Conservation (phyloP, 106 monocot species). For the Dendrobium catenatum region DNA sequence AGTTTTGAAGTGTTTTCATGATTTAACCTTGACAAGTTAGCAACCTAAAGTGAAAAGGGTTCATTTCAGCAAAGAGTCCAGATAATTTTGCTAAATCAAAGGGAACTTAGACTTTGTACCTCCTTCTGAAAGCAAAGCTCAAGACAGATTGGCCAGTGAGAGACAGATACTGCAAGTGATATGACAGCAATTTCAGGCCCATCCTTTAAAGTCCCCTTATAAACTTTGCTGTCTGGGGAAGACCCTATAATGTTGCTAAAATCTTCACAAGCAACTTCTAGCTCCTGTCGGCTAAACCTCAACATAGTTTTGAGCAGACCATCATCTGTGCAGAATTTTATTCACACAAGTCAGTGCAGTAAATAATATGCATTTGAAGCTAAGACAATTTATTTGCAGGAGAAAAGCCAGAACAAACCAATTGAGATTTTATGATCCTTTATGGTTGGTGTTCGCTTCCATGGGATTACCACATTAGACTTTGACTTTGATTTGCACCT, state of each 20-base stretch:
- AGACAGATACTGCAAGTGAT: conserved; percentile 50
- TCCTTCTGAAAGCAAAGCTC: conserved; percentile 77
- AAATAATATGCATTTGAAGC: not conserved
- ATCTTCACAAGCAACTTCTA: conserved; percentile 92
- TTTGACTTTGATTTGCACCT: conserved; percentile 29
- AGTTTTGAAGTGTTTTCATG: conserved; percentile 76
- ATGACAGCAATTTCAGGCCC: conserved; percentile 89
- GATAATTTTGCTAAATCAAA: not conserved
- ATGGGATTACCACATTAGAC: conserved; percentile 22
- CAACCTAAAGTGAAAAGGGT: conserved; percentile 42
- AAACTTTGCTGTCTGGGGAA: conserved; percentile 59
- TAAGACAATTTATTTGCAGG: not conserved
- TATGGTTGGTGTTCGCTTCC: conserved; percentile 35
- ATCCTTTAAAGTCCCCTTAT: conserved; percentile 80
- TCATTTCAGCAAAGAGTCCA: not conserved
- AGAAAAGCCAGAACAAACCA: conserved; percentile 34
- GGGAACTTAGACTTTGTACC: conserved; percentile 25
- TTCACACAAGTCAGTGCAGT: not conserved
- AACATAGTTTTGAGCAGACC: conserved; percentile 52
- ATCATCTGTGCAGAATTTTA: conserved; percentile 34
- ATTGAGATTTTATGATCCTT: conserved; percentile 31
- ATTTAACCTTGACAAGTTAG: conserved; percentile 57
- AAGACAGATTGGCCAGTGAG: conserved; percentile 61
- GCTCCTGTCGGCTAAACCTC: conserved; percentile 57
- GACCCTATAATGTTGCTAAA: conserved; percentile 97